phyloP scores from a whole-genome alignment of 2,329 filamentous ascomycete genomes.

The Clonostachys sp. region DNA sequence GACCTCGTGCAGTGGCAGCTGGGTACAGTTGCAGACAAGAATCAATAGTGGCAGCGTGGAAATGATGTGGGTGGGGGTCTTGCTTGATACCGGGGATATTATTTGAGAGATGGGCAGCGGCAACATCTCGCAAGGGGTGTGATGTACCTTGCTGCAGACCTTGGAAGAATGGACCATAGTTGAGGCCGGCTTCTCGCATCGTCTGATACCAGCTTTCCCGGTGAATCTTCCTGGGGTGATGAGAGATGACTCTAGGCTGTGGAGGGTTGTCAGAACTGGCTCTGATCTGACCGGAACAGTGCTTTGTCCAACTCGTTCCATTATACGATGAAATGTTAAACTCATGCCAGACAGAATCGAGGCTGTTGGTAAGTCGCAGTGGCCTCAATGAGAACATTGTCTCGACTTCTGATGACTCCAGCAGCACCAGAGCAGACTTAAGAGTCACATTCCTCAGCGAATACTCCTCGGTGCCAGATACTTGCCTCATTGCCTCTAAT shows the following conservation, averaged over 20 bases:
- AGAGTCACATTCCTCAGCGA: background rate
- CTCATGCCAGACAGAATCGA: background rate
- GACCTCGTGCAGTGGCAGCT: background rate
- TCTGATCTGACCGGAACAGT: background rate
- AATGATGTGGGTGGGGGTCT: background rate
- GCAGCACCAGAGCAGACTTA: background rate
- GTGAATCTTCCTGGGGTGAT: too few species aligned
- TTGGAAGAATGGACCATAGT: too few species aligned
- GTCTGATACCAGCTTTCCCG: too few species aligned
- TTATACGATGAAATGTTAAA: background rate
- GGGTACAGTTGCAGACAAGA: background rate
- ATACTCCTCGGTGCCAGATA: background rate
- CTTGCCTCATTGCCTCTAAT: conserved; percentile 2
- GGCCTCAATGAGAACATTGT: background rate
- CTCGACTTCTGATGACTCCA: background rate
- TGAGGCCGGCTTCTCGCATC: too few species aligned
- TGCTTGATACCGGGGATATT: too few species aligned
- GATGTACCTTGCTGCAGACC: too few species aligned
- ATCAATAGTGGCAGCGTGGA: conserved; percentile 7
- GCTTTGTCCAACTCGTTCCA: background rate
- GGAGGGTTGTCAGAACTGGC: background rate
- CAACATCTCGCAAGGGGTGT: too few species aligned
- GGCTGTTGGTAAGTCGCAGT: background rate
- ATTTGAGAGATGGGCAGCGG: too few species aligned
- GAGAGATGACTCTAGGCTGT: too few species aligned